Base-by-base conservation (phyloP, 2,329 filamentous ascomycete species). In the Pezizomycotina sp. region DNA sequence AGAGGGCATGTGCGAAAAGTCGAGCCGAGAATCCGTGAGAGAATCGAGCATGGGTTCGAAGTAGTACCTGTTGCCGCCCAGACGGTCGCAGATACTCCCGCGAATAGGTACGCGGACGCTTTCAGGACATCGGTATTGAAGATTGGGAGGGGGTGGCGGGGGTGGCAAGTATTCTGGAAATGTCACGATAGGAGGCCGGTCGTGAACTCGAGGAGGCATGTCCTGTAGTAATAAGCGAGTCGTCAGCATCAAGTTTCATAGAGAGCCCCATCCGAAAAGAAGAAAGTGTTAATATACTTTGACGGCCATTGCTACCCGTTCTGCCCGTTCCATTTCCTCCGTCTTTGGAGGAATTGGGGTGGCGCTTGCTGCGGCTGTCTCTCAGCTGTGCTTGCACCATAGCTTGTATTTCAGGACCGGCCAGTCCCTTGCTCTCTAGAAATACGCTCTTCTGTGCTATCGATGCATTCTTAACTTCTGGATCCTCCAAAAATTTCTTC, bases 11-110 rank as follows among this genome's bases (percentile, higher is more conserved):
- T 3, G 52, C 50, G 31, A 58, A 35, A 71, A 62, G 13, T 67
- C 64, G 32, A 68, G 65, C 3, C 68, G 64, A 8, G 66, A 58
- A 27, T 60, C 58, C 9, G 61, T 62, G 2, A 72, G 58, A 5
- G 54, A 58, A 5, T 60, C 58, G n/a, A 63, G 51, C 65, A 72
- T 69, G 58, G 58, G 80, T 21, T 63, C 64, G 27, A 84, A 59
- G 30, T 81, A 62, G 53, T 70, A 78, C 48, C 70, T 48, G 73
- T 74, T 4, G 74, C 64, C 46, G 75, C 78, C 55, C 84, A 83
- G 41, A 81, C 57, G 25, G 74, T 59, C 12, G 69, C 62, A n/a
- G 70, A 69, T 15, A 72, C 55, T 20, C 64, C 65, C 23, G 63
- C 63, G 33, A 71, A 65, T 47, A 65, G 60, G 51, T 71, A 71